A percentile compares a stretch with the other conserved stretches of the same genome.
These are phyloP conservation scores for Scutellaria galericulata DNA, from an alignment of 257 asterid genomes.

Conservation along the genomic window DNA sequence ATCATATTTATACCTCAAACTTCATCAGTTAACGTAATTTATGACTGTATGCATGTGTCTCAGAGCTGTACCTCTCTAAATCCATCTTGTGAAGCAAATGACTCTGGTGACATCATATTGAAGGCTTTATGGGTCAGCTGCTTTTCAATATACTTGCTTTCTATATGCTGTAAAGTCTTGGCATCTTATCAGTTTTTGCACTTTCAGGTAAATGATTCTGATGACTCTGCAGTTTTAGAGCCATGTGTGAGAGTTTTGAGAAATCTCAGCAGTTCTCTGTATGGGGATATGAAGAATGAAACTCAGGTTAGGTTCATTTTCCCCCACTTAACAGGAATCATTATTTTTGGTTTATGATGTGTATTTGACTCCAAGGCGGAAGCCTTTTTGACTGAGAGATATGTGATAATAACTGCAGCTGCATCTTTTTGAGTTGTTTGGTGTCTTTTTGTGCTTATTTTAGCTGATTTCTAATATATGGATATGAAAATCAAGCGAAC, in stretches of 20 bases:
- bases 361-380: not conserved
- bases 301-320: conserved; percentile 63
- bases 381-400: conserved; percentile 3
- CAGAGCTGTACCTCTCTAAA: conserved; percentile 61
- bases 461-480: conserved; percentile 23
- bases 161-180: conserved; percentile 23
- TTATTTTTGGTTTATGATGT: conserved; percentile 12
- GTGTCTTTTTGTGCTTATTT: conserved; percentile 12
- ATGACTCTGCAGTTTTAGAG: conserved; percentile 57
- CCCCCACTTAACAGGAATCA: conserved; percentile 13
- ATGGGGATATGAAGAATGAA: conserved; percentile 59
- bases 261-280: conserved; percentile 65
- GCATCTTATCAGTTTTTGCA: conserved; percentile 28
- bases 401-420: not conserved
- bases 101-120: conserved; percentile 47
- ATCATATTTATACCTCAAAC: conserved; percentile 18
- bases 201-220: conserved; percentile 58
- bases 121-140: conserved; percentile 72
- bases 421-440: not conserved
- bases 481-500: conserved; percentile 7
- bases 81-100: conserved; percentile 48
- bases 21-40: not conserved
- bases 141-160: conserved; percentile 26
- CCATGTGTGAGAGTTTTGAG: conserved; percentile 77
- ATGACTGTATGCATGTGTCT: conserved; percentile 12